Evolutionary conservation across 2,329 filamentous ascomycete genomes (phyloP).

Genomic region (Fusarium tupiense): DNA sequence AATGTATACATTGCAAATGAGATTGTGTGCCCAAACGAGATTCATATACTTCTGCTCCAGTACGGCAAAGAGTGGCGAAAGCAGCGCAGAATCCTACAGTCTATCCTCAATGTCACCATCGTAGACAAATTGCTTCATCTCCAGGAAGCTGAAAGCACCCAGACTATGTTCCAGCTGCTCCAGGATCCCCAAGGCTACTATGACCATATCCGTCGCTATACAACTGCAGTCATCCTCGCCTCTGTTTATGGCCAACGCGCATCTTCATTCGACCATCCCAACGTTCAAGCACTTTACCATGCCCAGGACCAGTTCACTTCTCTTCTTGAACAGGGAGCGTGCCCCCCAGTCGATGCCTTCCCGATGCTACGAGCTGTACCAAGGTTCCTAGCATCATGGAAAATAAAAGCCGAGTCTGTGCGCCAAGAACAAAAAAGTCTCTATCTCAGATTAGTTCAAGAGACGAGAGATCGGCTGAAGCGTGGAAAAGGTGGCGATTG

Average conservation of each 20-base stretch:
- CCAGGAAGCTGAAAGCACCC: conserved; percentile 34
- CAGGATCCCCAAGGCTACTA: conserved; percentile 26
- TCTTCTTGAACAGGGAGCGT: conserved; percentile 40
- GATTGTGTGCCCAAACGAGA: conserved; percentile 39
- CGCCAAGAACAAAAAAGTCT: conserved; percentile 34
- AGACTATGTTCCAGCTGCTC: conserved; percentile 29
- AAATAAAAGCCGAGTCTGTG: conserved; percentile 30
- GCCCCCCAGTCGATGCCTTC: conserved; percentile 43
- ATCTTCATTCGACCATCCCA: conserved; percentile 9
- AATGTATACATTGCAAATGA: conserved; percentile 45
- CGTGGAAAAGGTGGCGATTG: conserved; percentile 6
- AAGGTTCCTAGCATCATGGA: conserved; percentile 34
- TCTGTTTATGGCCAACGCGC: conserved; percentile 35
- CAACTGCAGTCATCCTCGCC: conserved; percentile 39
- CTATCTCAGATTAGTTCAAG: conserved; percentile 5
- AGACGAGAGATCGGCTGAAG: background rate
- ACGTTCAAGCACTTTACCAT: conserved; percentile 27
- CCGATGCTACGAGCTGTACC: conserved; percentile 35
- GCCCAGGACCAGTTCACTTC: conserved; percentile 37
- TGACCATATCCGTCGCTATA: conserved; percentile 36
- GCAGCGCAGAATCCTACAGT: conserved; percentile 35
- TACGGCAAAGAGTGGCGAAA: conserved; percentile 34
- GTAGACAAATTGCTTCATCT: conserved; percentile 25
- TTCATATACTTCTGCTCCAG: conserved; percentile 38
- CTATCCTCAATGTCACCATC: conserved; percentile 35